These are phyloP conservation scores for Fusarium penzigii DNA, from an alignment of 2,329 filamentous ascomycete genomes.

Conservation along the genomic window DNA sequence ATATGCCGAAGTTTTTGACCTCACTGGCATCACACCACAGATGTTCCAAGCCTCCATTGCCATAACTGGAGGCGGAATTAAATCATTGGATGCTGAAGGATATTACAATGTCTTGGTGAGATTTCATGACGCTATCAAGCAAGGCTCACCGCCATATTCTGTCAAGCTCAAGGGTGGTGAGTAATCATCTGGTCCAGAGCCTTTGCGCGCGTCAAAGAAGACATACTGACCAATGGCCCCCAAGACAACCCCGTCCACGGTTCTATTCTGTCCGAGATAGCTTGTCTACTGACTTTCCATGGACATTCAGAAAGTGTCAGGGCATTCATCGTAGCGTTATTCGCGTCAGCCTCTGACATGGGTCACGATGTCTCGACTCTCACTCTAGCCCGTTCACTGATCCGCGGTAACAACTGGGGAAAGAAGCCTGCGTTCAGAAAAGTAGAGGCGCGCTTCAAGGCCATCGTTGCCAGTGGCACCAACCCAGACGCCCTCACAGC, in stretches of 20 bases:
- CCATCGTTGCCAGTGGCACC: slow-evolving; percentile 31
- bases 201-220: neutral
- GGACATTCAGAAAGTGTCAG: slow-evolving; percentile 2
- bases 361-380: slow-evolving; percentile 35
- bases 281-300: slow-evolving; percentile 27
- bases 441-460: slow-evolving; percentile 32
- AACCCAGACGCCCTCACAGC: slow-evolving; percentile 38
- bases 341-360: slow-evolving; percentile 34
- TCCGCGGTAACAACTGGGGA: slow-evolving; percentile 21
- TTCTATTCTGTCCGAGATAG: slow-evolving; percentile 28
- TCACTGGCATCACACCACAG: slow-evolving; percentile 23
- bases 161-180: slow-evolving; percentile 25
- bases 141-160: slow-evolving; percentile 20
- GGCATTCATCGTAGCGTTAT: slow-evolving; percentile 27
- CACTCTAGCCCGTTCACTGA: slow-evolving; percentile 26
- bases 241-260: slow-evolving; percentile 23
- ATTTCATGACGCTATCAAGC: slow-evolving; percentile 24
- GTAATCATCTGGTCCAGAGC: slow-evolving; percentile 3
- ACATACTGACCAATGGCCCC: slow-evolving; percentile 4
- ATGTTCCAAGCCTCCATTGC: slow-evolving; percentile 23
- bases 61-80: slow-evolving; percentile 13
- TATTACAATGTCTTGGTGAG: slow-evolving; percentile 26
- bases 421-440: slow-evolving; percentile 12
- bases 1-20: slow-evolving; percentile 16
- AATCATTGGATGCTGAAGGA: slow-evolving; percentile 18